A percentile compares a stretch with the other conserved stretches of the same genome.
phyloP scores from a whole-genome alignment of 805 yeast genomes.

The Schwanniomyces pseudopolymorphus region DNA sequence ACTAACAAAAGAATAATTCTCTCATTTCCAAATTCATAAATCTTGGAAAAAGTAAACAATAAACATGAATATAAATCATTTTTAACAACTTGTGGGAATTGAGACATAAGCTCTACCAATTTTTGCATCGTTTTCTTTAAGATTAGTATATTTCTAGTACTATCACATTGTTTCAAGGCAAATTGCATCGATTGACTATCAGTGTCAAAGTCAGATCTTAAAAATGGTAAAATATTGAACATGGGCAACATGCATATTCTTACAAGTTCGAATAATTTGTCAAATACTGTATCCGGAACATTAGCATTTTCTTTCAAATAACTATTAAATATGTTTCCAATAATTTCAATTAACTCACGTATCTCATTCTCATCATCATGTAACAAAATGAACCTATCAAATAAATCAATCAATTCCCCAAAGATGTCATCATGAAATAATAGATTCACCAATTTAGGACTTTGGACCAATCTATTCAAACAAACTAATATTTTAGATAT shows the following conservation, averaged over 20 bases:
- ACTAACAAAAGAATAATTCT: conserved; percentile 44
- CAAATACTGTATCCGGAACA: conserved; percentile 52
- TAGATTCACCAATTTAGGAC: conserved; percentile 54
- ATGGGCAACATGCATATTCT: conserved; percentile 68
- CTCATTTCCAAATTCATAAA: conserved; percentile 46
- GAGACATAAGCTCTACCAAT: conserved; percentile 60
- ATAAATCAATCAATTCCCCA: conserved; percentile 70
- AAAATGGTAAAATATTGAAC: conserved; percentile 57
- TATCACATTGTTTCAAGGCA: conserved; percentile 26
- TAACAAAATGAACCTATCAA: conserved; percentile 68
- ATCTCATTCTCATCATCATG: conserved; percentile 62
- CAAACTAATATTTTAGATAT: conserved; percentile 52
- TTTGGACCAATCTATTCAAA: conserved; percentile 50
- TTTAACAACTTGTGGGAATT: conserved; percentile 67
- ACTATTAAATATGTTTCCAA: conserved; percentile 28
- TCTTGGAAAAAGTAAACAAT: conserved; percentile 58
- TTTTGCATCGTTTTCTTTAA: conserved; percentile 50
- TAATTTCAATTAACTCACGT: conserved; percentile 43
- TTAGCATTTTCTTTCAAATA: conserved; percentile 36
- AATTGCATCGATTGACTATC: conserved; percentile 23
- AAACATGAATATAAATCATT: conserved; percentile 72
- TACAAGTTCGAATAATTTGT: conserved; percentile 78
- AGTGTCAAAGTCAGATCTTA: conserved; percentile 46
- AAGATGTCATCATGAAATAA: conserved; percentile 68
- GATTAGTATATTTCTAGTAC: conserved; percentile 38